Evolutionary conservation across 352 stramenopile genomes (phyloP).

Genomic region (Phytophthora tubulina): DNA sequence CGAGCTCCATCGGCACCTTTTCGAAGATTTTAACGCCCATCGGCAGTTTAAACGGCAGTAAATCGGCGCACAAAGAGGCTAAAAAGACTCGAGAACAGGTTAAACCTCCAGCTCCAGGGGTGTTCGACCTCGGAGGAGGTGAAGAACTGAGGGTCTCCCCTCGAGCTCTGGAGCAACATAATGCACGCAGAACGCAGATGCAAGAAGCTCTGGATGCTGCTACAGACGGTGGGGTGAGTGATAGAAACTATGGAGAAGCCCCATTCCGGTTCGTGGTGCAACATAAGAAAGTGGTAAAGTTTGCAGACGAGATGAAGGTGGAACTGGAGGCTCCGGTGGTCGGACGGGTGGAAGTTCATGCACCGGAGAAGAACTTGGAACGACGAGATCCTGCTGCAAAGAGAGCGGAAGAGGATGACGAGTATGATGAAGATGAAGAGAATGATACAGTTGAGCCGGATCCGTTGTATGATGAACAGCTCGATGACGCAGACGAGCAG

Average conservation of each 20-base stretch:
- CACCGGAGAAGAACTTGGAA: conserved; percentile 47
- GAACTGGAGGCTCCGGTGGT: conserved; percentile 12
- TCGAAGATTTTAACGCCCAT: conserved; percentile 45
- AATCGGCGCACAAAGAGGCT: background rate
- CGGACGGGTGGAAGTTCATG: conserved; percentile 38
- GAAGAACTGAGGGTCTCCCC: conserved; percentile 55
- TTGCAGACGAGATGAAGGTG: conserved; percentile 35
- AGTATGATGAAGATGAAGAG: conserved; percentile 24
- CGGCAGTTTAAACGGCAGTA: conserved; percentile 24
- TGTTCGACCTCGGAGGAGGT: conserved; percentile 31
- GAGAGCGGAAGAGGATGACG: conserved; percentile 11
- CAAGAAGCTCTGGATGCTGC: conserved; percentile 60
- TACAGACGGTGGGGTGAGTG: background rate
- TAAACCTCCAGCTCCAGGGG: conserved; percentile 18
- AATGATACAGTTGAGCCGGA: conserved; percentile 48
- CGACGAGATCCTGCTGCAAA: conserved; percentile 16
- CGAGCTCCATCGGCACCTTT: conserved; percentile 26
- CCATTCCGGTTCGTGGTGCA: conserved; percentile 56
- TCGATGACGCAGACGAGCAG: conserved; percentile 74
- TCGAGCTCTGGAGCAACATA: conserved; percentile 48
- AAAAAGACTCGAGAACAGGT: conserved; percentile 3
- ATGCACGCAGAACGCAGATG: conserved; percentile 46
- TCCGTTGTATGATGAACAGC: conserved; percentile 69
- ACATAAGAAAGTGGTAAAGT: conserved; percentile 15
- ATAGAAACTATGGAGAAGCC: conserved; percentile 39